Evolutionary conservation across 805 yeast species (phyloP).

Genomic region (Pichia phayaonensis): DNA sequence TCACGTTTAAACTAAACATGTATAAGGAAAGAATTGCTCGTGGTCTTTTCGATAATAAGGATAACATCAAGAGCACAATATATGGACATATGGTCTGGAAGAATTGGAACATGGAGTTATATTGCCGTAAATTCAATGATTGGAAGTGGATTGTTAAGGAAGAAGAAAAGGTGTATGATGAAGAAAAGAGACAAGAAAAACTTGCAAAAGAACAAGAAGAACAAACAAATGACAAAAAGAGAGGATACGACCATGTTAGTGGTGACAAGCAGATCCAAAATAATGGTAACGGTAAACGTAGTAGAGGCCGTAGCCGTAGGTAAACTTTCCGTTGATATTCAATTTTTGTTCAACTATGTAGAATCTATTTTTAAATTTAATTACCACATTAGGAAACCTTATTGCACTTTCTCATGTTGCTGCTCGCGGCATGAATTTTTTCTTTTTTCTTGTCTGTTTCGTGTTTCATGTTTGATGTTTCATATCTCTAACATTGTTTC

Average conservation of each 20-base stretch:
- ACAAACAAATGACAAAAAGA: not conserved
- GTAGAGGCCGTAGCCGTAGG: conserved; percentile 3
- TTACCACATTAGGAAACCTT: too few species aligned
- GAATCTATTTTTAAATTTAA: too few species aligned
- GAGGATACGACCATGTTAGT: not conserved
- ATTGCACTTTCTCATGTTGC: not conserved
- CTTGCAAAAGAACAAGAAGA: not conserved
- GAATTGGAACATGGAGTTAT: conserved; percentile 87
- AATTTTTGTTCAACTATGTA: too few species aligned
- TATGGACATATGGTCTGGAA: conserved; percentile 94
- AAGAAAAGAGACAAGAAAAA: conserved; percentile 5
- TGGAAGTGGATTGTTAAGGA: conserved; percentile 68
- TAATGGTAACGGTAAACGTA: not conserved
- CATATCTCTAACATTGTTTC: not conserved
- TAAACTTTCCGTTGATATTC: too few species aligned
- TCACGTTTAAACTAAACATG: conserved; percentile 68
- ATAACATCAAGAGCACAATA: conserved; percentile 68
- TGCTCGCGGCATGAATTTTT: not conserved
- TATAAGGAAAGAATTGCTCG: conserved; percentile 82
- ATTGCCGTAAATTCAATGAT: conserved; percentile 62
- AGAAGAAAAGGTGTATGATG: conserved; percentile 33
- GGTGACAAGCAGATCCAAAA: not conserved
- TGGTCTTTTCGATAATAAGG: conserved; percentile 50
- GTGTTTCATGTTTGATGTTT: not conserved
- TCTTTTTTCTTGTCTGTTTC: not conserved